phyloP scores from a whole-genome alignment of 1,284 basidiomycete species.

The Moniliophthora roreri region DNA sequence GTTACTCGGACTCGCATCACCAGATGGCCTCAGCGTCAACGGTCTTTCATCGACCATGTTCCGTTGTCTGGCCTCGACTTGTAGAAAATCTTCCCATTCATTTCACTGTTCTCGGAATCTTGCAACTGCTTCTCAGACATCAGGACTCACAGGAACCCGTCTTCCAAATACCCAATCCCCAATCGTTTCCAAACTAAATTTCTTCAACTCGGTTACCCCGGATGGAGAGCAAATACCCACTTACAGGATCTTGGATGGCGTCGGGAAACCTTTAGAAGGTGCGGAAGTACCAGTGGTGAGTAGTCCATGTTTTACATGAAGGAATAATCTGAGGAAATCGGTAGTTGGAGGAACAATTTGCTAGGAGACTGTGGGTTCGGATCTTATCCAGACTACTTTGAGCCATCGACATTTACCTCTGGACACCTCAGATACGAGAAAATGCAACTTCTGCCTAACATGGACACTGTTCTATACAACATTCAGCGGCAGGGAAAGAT shows the following conservation, averaged over 20 bases:
- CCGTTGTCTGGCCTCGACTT: background rate
- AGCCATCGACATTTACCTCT: background rate
- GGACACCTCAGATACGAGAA: slow-evolving; percentile 62
- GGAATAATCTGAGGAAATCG: slow-evolving; percentile 4
- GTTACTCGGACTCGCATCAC: background rate
- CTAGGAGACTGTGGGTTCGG: slow-evolving; percentile 58
- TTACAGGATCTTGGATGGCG: slow-evolving; percentile 79
- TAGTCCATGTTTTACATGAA: slow-evolving; percentile 3
- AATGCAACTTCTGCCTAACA: slow-evolving; percentile 82
- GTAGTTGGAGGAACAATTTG: slow-evolving; percentile 72
- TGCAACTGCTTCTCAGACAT: slow-evolving; percentile 28
- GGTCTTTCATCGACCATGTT: slow-evolving; percentile 9
- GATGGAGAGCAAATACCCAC: slow-evolving; percentile 71
- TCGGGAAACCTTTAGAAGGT: slow-evolving; percentile 70
- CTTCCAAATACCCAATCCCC: slow-evolving; percentile 67
- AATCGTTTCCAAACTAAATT: slow-evolving; percentile 64
- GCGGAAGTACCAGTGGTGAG: slow-evolving; percentile 72
- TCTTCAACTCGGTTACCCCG: slow-evolving; percentile 74
- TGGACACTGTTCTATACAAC: slow-evolving; percentile 90
- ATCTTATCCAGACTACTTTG: slow-evolving; percentile 10
- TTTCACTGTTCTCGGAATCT: background rate
- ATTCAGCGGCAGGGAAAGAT: slow-evolving; percentile 93
- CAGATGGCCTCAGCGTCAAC: background rate
- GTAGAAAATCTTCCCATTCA: background rate
- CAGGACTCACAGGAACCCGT: slow-evolving; percentile 23